Evolutionary conservation across 148 eudicot genomes (phyloP).

Genomic region (Diospyros kaki): DNA sequence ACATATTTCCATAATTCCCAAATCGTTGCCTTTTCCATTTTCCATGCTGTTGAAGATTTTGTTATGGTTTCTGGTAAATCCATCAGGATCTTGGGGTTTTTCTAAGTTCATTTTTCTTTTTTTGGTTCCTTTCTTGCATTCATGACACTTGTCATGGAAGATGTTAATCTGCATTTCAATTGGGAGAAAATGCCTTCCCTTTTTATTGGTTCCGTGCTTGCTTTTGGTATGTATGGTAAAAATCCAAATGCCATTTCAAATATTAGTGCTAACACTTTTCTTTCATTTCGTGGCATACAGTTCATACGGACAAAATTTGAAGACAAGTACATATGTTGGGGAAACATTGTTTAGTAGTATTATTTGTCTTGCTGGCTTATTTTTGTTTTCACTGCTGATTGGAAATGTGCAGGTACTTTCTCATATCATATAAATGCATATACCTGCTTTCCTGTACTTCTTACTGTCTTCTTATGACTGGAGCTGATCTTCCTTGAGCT

Average conservation of each 20-base stretch:
- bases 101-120: not conserved
- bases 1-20: not conserved
- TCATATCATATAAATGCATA: not conserved
- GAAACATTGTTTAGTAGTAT: conserved; percentile 59
- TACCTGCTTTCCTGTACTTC: not conserved
- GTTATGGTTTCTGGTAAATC: too few relatives aligned
- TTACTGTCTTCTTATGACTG: too few relatives aligned
- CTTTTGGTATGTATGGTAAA: not conserved
- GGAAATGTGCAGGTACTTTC: conserved; percentile 85
- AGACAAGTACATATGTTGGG: conserved; percentile 40
- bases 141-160: not conserved
- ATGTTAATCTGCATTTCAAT: not conserved
- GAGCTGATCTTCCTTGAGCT: too few relatives aligned
- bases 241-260: not conserved
- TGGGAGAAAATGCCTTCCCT: not conserved
- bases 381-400: conserved; percentile 64
- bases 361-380: conserved; percentile 65
- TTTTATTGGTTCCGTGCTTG: not conserved
- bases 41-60: not conserved
- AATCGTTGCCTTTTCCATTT: not conserved
- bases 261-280: not conserved
- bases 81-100: not conserved
- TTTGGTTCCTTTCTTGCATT: not conserved
- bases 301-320: conserved; percentile 76
- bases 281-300: conserved; percentile 34